Evolutionary conservation across 2,329 filamentous ascomycete genomes (phyloP).

Genomic region (Arthrobotrys musiformis): DNA sequence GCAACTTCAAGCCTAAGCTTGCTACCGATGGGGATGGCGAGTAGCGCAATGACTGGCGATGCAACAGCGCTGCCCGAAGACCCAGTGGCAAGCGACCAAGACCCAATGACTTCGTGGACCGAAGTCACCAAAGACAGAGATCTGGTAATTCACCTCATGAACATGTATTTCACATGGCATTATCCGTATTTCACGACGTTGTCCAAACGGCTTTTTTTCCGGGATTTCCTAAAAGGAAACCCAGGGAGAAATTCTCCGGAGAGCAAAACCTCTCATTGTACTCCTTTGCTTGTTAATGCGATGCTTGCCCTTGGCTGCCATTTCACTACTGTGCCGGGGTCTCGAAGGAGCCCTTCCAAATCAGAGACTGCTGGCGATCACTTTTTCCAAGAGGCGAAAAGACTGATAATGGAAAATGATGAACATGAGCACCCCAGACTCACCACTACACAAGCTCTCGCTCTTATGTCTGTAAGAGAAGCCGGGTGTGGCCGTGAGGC

Average conservation of each 20-base stretch:
- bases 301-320: conserved; percentile 94
- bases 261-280: conserved; percentile 79
- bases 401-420: conserved; percentile 87
- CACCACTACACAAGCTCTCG: conserved; percentile 90
- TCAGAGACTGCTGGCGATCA: conserved; percentile 90
- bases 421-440: conserved; percentile 90
- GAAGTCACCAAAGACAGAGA: conserved; percentile 81
- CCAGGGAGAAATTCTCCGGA: conserved; percentile 66
- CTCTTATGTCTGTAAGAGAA: conserved; percentile 94
- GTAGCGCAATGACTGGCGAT: conserved; percentile 53
- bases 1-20: conserved; percentile 50
- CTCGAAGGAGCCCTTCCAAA: conserved; percentile 77
- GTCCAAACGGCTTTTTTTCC: conserved; percentile 85
- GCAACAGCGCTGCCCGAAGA: conserved; percentile 25
- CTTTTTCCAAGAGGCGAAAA: conserved; percentile 93
- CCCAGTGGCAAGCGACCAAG: conserved; percentile 59
- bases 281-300: conserved; percentile 87
- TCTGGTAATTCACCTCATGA: conserved; percentile 85
- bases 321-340: conserved; percentile 81
- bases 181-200: conserved; percentile 95
- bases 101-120: conserved; percentile 87
- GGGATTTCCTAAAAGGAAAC: conserved; percentile 81
- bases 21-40: conserved; percentile 54
- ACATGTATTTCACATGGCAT: conserved; percentile 99
- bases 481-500: conserved; percentile 93